A percentile compares a stretch with the other conserved stretches of the same genome.
These are phyloP conservation scores for Gnomoniopsis smithogilvyi DNA, from an alignment of 2,329 filamentous ascomycete genomes.

Conservation along the genomic window DNA sequence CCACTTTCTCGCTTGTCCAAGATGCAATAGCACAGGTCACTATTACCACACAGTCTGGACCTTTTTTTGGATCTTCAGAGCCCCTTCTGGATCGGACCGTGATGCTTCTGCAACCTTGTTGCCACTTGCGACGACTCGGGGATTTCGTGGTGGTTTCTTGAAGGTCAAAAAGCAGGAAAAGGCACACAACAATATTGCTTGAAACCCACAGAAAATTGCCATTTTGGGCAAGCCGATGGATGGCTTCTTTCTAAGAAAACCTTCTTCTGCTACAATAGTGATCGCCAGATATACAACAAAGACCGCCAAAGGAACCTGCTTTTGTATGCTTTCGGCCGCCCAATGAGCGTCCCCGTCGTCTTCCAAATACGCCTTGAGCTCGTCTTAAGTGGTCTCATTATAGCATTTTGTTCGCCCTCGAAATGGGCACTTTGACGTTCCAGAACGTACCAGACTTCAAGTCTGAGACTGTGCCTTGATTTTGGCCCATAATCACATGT, in stretches of 20 bases:
- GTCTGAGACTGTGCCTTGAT: neutral
- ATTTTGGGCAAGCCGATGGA: no score
- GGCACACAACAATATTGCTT: no score
- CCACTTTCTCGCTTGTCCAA: neutral
- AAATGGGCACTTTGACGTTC: neutral
- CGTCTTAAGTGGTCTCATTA: neutral
- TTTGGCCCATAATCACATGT: neutral
- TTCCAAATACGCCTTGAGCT: neutral
- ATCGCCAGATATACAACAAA: no score
- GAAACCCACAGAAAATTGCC: no score
- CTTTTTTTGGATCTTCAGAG: neutral
- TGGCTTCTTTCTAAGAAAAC: no score
- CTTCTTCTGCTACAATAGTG: no score
- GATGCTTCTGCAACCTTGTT: neutral
- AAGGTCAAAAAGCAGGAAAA: no score
- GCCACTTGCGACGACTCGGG: neutral
- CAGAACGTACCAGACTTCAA: neutral
- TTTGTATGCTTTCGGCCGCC: no score
- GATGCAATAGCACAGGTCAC: neutral
- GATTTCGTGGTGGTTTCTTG: no score
- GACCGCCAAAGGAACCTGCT: no score
- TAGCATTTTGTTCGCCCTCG: neutral
- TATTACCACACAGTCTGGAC: neutral
- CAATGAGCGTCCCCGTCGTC: neutral
- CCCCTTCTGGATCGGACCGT: neutral